Base-by-base conservation (phyloP, 108 stramenopile species). In the Asterionellopsis glacialis region DNA sequence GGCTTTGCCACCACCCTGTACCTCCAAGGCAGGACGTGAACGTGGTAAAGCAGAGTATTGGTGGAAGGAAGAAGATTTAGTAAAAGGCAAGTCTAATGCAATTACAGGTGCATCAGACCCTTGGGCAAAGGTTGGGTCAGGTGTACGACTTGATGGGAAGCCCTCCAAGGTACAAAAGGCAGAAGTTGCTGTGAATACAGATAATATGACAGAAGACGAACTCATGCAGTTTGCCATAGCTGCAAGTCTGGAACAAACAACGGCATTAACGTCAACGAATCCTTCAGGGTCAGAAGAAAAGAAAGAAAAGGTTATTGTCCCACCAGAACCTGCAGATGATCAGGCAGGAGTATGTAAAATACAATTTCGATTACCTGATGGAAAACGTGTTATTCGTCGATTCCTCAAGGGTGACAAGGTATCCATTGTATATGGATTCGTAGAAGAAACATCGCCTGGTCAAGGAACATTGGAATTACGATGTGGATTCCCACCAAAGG, bases 321-420 rank as follows among this genome's bases (percentile, higher is more conserved):
- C 83, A 3, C 56, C 70, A 13, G 85, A 92, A 67, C 84, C 87
- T 1, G 62, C 61, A 13, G 79, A 63, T 41, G 75, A 67, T n/a
- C 47, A 76, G 15, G 49, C 71, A 5, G 76, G 67, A 38, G 69
- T 77, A 10, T 76, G 75, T 4, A 70, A 76, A 53, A 74, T 92
- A n/a, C 83, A 84, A 62, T 64, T 92, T 49, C 85, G 87, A 28
- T 83, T 88, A 85, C 91, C 91, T 13, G 79, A 88, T 70, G 91
- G 91, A 18, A 85, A 82, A 57, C 81, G 87, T 15, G 56, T 74
- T 13, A 80, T 92, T 21, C 73, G 91, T 33, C 83, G 74, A 66
- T 92, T 92, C 59, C 55, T 66, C n/a, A 48, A 64, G 51, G 68
- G 73, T 1, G 65, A 67, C 28, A 52, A 59, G 18, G 83, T 88